Conservation (phyloP, 768 basidiomycete genomes). For the Collybia sordida region DNA sequence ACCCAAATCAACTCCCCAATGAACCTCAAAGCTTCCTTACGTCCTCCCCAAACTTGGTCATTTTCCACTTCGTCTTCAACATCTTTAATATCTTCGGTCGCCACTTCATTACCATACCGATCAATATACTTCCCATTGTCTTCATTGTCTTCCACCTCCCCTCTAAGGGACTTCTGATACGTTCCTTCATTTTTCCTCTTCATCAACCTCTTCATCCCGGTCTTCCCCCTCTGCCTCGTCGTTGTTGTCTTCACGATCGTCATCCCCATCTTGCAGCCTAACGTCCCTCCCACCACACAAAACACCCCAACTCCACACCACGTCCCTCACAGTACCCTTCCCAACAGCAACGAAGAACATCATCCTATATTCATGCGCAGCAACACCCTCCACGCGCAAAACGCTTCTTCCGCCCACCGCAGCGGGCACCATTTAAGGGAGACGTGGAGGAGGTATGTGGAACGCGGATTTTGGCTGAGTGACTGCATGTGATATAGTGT, state of each 20-base stretch:
- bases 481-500: no score
- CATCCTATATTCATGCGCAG: not conserved
- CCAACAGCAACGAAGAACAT: not conserved
- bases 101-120: slow-evolving; percentile 39
- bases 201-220: slow-evolving; percentile 20
- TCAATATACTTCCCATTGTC: no score
- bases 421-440: no score
- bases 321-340: not conserved
- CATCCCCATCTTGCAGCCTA: not conserved
- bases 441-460: not conserved
- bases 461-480: not conserved
- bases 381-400: not conserved
- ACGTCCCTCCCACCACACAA: not conserved
- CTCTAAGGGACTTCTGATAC: slow-evolving; percentile 60
- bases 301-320: not conserved
- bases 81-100: slow-evolving; percentile 16
- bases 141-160: slow-evolving; percentile 48
- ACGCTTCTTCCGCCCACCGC: not conserved
- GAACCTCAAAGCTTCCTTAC: not conserved
- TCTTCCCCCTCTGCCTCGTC: slow-evolving; percentile 22
- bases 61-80: not conserved
- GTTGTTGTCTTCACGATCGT: no score
- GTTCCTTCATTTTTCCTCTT: slow-evolving; percentile 28
- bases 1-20: not conserved
- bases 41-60: not conserved